Evolutionary conservation across 192 early-diverging fungal genomes (phyloP), one percentile per base, ranked within the genome.

Genomic region (Coemansia sp.): DNA sequence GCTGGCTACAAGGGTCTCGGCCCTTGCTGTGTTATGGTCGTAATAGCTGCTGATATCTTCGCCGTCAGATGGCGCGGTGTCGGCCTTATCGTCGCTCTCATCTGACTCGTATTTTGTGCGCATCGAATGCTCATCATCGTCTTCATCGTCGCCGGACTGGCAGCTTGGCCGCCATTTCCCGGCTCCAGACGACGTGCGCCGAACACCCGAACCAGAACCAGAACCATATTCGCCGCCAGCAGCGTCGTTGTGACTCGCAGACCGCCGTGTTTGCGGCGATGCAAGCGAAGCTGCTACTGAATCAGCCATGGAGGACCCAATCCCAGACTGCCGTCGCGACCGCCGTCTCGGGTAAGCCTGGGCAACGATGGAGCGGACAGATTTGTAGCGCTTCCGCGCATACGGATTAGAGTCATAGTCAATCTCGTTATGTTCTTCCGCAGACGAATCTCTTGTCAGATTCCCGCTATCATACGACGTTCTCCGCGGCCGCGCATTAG

Each of bases 381-480:
- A 81, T 59, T 60, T 50, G 58, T 76, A 81, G 13, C 74, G 57
- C 56, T 81, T 81, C 9, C 79, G 64, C 10, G 79, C 79, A 62
- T 81, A 81, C 1, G 79, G 79, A 47, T 81, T 81, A 18, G 57
- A 49, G 5, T 66, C 72, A 15, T 71, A 75, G 12, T 76, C 85
- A 39, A 75, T 77, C 11, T 67, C 75, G 23, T 64, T 61, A 32
- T 43, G 56, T 3, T 43, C 74, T n/a, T 32, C 65, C 9, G 52
- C 52, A 11, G 52, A 54, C 16, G 26, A 40, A 38, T 59, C 57
- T 6, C 16, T 40, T 41, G 39, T 13, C 12, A 59, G 38, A 19
- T 18, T 59, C 11, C 58, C 63, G 45, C 69, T 66, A 40, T 75
- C 69, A 40, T 81, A 81, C 3, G 79, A 81, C 32, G 74, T 81